Percentiles rank a stretch among this genome's conserved stretches.
phyloP scores from a whole-genome alignment of 2,329 filamentous ascomycete species.

The Aureobasidium lini region DNA sequence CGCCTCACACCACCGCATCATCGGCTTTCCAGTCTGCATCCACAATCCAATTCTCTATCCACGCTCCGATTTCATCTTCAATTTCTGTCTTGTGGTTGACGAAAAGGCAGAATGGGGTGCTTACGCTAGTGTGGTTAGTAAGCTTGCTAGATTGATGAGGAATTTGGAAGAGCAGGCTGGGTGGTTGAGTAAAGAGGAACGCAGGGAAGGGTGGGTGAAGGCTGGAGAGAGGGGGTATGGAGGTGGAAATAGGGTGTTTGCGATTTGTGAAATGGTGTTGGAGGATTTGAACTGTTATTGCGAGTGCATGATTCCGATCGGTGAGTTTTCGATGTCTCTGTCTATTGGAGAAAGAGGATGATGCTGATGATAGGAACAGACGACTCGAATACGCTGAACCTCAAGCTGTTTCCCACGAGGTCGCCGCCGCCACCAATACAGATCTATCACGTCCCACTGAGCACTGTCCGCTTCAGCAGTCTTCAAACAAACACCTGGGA shows the following conservation, averaged over 20 bases:
- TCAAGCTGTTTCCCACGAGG: constrained; percentile 87
- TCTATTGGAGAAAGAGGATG: too few relatives aligned
- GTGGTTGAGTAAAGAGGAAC: constrained; percentile 62
- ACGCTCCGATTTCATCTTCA: constrained; percentile 97
- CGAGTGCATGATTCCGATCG: constrained; percentile 96
- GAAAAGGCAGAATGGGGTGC: constrained; percentile 57
- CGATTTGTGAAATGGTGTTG: constrained; percentile 74
- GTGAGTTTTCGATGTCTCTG: constrained; percentile 41
- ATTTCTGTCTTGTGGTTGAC: constrained; percentile 80
- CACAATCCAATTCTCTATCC: constrained; percentile 59
- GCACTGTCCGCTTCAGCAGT: constrained; percentile 44
- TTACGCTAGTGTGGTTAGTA: constrained; percentile 62
- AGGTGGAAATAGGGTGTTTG: constrained; percentile 45
- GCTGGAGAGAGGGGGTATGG: constrained; percentile 25
- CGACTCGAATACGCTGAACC: constrained; percentile 88
- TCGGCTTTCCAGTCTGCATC: constrained; percentile 86
- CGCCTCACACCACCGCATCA: constrained; percentile 60
- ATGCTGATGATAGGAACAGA: constrained; percentile 43
- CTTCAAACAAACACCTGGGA: constrained; percentile 64
- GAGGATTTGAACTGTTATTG: constrained; percentile 96
- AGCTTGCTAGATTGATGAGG: constrained; percentile 76
- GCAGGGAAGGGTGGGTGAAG: constrained; percentile 21
- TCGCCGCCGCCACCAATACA: constrained; percentile 68
- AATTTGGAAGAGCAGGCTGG: constrained; percentile 87
- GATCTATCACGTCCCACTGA: constrained; percentile 84